A percentile compares a stretch with the other conserved stretches of the same genome.
Conservation (phyloP, 2,329 filamentous ascomycete genomes). For the Madurella fahalii region DNA sequence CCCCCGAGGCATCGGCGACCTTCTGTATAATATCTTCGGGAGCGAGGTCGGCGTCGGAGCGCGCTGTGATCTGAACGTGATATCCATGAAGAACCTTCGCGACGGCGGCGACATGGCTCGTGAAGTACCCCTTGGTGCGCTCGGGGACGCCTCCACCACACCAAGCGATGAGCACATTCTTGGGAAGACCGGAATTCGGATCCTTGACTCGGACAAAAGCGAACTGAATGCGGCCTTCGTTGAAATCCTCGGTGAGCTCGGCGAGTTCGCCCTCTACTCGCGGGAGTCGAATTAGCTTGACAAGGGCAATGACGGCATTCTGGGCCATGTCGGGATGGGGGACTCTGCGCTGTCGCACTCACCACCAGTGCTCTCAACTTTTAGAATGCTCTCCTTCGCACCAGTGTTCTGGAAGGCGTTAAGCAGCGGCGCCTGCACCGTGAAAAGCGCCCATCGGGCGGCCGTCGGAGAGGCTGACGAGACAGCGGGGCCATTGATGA, state of each 20-base stretch:
- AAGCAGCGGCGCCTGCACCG: slow-evolving; percentile 84
- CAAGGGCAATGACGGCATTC: not conserved
- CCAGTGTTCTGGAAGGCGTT: slow-evolving; percentile 88
- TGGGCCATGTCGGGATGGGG: not conserved
- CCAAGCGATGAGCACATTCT: slow-evolving; percentile 91
- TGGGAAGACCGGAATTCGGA: slow-evolving; percentile 82
- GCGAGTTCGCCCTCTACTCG: slow-evolving; percentile 79
- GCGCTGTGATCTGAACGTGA: slow-evolving; percentile 94
- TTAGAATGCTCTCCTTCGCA: slow-evolving; percentile 88
- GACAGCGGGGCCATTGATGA: slow-evolving; percentile 49
- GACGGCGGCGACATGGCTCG: slow-evolving; percentile 84
- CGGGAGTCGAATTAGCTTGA: slow-evolving; percentile 5
- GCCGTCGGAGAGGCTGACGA: slow-evolving; percentile 70
- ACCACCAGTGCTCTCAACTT: slow-evolving; percentile 91
- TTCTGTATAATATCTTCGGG: slow-evolving; percentile 88
- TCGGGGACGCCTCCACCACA: slow-evolving; percentile 98
- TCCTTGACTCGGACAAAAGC: slow-evolving; percentile 96
- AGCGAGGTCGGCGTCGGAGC: slow-evolving; percentile 82
- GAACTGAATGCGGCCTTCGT: slow-evolving; percentile 93
- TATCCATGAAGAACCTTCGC: slow-evolving; percentile 93
- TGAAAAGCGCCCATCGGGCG: slow-evolving; percentile 90
- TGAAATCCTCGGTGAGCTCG: slow-evolving; percentile 93
- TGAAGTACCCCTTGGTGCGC: slow-evolving; percentile 97
- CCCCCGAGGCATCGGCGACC: slow-evolving; percentile 87
- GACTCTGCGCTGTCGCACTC: slow-evolving; percentile 23